Conservation (phyloP, 2,329 filamentous ascomycete species). For the Colletotrichum tropicale region DNA sequence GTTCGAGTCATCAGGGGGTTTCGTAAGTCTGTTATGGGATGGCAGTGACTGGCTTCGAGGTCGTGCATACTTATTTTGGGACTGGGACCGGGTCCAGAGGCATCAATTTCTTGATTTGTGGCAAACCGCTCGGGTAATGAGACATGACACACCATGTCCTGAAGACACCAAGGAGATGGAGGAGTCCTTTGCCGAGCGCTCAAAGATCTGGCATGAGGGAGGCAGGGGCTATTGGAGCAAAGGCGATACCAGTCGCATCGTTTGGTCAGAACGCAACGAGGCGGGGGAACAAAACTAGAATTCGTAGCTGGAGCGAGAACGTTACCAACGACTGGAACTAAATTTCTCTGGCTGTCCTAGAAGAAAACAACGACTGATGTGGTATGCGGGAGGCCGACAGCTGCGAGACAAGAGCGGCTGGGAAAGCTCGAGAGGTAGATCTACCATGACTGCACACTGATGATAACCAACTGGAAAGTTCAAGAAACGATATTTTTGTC, state of each 20-base stretch:
- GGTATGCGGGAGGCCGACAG: too few relatives aligned
- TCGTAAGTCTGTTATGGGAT: not conserved
- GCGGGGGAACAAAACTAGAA: not conserved
- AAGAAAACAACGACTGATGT: too few relatives aligned
- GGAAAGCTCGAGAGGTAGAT: too few relatives aligned
- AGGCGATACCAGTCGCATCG: not conserved
- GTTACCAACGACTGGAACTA: too few relatives aligned
- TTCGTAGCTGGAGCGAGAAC: too few relatives aligned
- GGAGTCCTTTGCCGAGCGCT: accelerated
- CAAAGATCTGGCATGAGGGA: not conserved
- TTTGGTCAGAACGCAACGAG: not conserved
- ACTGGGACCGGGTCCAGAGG: not conserved
- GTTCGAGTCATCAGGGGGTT: too few relatives aligned
- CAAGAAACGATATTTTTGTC: too few relatives aligned
- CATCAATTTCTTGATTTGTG: accelerated
- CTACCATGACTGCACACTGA: too few relatives aligned
- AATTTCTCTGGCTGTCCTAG: too few relatives aligned
- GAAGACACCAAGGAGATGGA: accelerated
- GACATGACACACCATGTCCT: accelerated
- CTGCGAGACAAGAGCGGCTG: too few relatives aligned
- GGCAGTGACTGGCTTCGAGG: not conserved
- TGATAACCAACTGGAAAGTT: too few relatives aligned
- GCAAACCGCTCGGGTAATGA: accelerated
- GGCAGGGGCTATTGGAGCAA: not conserved
- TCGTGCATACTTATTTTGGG: not conserved